Evolutionary conservation across 257 asterid species (phyloP).

Genomic region (Oldenlandia corymbosa): DNA sequence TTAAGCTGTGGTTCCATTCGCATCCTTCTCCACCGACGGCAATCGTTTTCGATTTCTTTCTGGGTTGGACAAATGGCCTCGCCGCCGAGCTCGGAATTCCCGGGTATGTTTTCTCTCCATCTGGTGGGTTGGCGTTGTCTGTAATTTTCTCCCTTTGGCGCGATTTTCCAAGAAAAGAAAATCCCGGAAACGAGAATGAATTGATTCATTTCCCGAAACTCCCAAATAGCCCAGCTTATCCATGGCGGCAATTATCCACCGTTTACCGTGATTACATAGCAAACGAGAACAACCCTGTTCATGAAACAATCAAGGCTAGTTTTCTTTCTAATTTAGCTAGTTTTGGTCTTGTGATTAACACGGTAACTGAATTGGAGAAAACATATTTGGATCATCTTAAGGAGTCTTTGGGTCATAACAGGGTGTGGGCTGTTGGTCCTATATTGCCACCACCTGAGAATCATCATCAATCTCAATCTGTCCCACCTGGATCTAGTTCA

Average conservation of each 20-base stretch:
- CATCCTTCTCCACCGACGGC: conserved; percentile 75
- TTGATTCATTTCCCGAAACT: conserved; percentile 25
- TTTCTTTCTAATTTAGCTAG: conserved; percentile 31
- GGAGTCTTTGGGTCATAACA: conserved; percentile 36
- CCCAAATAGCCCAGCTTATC: conserved; percentile 52
- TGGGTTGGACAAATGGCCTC: conserved; percentile 60
- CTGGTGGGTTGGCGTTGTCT: conserved; percentile 55
- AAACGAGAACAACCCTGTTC: conserved; percentile 31
- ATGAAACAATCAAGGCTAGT: conserved; percentile 35
- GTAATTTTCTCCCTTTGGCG: conserved; percentile 44
- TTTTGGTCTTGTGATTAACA: conserved; percentile 48
- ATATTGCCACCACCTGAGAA: conserved; percentile 34
- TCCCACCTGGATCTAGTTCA: conserved; percentile 33
- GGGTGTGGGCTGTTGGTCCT: conserved; percentile 71
- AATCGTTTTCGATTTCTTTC: conserved; percentile 56
- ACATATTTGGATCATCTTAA: conserved; percentile 33
- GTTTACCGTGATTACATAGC: conserved; percentile 33
- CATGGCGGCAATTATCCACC: conserved; percentile 80
- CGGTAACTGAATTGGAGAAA: conserved; percentile 43
- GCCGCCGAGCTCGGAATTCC: conserved; percentile 42
- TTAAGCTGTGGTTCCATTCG: conserved; percentile 44
- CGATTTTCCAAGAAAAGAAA: conserved; percentile 27
- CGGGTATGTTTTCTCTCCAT: conserved; percentile 59
- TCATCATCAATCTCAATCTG: conserved; percentile 4
- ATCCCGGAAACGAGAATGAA: conserved; percentile 25